Conservation (phyloP, 257 asterid genomes). For the Capsicum baccatum region DNA sequence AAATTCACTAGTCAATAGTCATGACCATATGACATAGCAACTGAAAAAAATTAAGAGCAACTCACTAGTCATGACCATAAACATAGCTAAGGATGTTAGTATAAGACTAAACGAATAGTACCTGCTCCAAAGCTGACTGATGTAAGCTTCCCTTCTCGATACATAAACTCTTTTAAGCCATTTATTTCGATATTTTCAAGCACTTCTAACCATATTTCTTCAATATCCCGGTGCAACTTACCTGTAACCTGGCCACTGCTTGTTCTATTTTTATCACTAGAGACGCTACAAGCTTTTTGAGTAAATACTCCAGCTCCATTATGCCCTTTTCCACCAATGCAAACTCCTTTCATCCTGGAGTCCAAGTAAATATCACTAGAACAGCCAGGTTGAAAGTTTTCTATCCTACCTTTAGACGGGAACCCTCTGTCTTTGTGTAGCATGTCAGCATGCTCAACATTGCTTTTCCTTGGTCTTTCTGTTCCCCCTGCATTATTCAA, state of each 20-base stretch:
- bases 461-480: slow-evolving; percentile 54
- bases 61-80: slow-evolving; percentile 9
- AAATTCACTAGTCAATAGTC: neutral
- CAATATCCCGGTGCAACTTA: slow-evolving; percentile 49
- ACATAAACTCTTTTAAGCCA: slow-evolving; percentile 74
- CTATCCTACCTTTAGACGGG: slow-evolving; percentile 34
- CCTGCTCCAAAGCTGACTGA: slow-evolving; percentile 88
- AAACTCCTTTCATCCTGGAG: slow-evolving; percentile 42
- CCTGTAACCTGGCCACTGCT: slow-evolving; percentile 41
- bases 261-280: slow-evolving; percentile 43
- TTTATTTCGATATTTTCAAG: slow-evolving; percentile 65
- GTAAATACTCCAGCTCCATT: slow-evolving; percentile 41
- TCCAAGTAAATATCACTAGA: slow-evolving; percentile 46
- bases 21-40: neutral
- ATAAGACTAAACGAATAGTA: slow-evolving; percentile 37
- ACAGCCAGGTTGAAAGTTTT: slow-evolving; percentile 49
- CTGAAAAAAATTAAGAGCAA: slow-evolving; percentile 5
- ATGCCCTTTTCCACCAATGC: slow-evolving; percentile 39
- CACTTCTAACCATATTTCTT: slow-evolving; percentile 82
- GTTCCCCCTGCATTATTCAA: slow-evolving; percentile 43
- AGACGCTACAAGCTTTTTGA: slow-evolving; percentile 38
- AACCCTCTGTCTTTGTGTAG: slow-evolving; percentile 38
- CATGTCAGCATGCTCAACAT: slow-evolving; percentile 46
- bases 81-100: neutral
- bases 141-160: slow-evolving; percentile 80